Base-by-base conservation (phyloP, 1,284 basidiomycete genomes). In the Rhodotorula mucilaginosa region DNA sequence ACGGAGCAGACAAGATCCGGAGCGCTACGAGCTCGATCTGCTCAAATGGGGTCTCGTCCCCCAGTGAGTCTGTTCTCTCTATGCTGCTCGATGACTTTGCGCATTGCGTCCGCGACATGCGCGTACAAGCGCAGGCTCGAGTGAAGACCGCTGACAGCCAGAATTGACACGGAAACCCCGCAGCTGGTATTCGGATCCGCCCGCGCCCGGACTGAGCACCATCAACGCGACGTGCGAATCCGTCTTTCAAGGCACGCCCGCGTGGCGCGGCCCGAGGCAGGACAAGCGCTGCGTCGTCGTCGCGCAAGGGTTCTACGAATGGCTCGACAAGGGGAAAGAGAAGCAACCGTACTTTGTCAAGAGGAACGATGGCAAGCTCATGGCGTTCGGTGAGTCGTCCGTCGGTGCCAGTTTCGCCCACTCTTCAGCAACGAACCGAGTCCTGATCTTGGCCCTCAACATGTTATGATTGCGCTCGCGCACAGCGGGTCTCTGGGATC, bases 11-110 rank as follows among this genome's bases (percentile, higher is more conserved):
- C 73, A 75, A 19, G 69, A 74, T 10, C 51, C 29, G 23, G 15
- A 15, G 2, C 16, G 58, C 44, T 64, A 64, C 61, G 61, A 88
- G 19, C 78, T 90, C 75, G 88, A 90, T 47, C 86, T 88, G 5
- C 91, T 92, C 91, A 89, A 89, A 79, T 97, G 94, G 94, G 94
- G 94, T 1, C 84, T 97, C 3, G 86, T 93, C 2, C 92, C 92
- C 6, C 47, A 52, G 67, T 68, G 49, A 49, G 62, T 61, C 26
- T 23, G 13, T 18, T 47, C 13, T 47, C 52, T 29, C 1, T 0
- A 2, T 8, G 39, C 39, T 44, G 39, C 39, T 5, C 6, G 34
- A 34, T 34, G 34, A 8, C 34, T 34, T 7, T 8, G 34, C 34
- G 34, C 34, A 6, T 34, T 34, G 34, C 39, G 39, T 44, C 39